Evolutionary conservation across 1,284 basidiomycete species (phyloP).

Genomic region (Moniliophthora roreri): DNA sequence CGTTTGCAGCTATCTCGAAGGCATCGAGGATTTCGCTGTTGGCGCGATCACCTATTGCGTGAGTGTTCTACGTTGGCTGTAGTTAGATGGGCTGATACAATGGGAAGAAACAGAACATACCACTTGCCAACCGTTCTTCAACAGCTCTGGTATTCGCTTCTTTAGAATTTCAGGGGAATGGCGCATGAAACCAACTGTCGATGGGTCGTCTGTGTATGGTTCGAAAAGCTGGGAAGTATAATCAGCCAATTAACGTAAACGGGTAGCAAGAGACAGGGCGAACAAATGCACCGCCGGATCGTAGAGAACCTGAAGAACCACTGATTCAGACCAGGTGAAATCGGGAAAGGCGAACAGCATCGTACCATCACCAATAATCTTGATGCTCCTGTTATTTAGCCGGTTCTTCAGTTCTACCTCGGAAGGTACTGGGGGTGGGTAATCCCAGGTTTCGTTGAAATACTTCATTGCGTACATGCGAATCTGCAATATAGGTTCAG

Average conservation of each 20-base stretch:
- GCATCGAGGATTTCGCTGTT: slow-evolving; percentile 53
- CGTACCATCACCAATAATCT: slow-evolving; percentile 2
- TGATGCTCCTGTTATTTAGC: background rate
- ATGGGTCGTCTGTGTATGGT: slow-evolving; percentile 1
- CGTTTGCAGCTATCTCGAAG: slow-evolving; percentile 45
- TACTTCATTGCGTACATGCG: background rate
- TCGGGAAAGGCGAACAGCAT: background rate
- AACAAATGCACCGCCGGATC: slow-evolving; percentile 2
- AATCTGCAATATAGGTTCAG: background rate
- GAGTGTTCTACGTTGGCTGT: background rate
- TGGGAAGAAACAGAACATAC: slow-evolving; percentile 3
- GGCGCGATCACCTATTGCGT: slow-evolving; percentile 6
- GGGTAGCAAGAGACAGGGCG: background rate
- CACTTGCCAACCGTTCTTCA: slow-evolving; percentile 4
- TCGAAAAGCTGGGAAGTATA: background rate
- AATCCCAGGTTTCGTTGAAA: slow-evolving; percentile 1
- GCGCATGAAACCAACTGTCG: slow-evolving; percentile 1
- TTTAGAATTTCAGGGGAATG: background rate
- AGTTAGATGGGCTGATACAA: background rate
- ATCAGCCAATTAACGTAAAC: background rate
- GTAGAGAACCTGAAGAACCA: background rate
- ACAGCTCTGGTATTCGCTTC: background rate
- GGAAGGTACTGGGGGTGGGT: background rate
- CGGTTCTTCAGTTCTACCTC: background rate
- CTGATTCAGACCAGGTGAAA: background rate